phyloP scores from a whole-genome alignment of 2,329 filamentous ascomycete species.

The Stromatinia cepivora region DNA sequence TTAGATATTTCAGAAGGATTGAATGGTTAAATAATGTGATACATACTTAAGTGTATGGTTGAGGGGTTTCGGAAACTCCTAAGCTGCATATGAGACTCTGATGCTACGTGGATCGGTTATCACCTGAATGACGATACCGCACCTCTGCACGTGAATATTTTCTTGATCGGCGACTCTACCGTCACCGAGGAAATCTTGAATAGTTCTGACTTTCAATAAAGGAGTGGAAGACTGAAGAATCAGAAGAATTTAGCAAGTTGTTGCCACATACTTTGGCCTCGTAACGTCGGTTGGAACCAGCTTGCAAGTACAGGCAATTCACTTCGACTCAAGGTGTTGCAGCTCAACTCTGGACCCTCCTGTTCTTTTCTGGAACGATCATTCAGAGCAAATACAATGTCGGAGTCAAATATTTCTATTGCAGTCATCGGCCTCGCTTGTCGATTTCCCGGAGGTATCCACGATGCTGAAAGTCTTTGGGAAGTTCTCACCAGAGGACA shows the following conservation, averaged over 20 bases:
- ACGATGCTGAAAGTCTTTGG: slow-evolving; percentile 37
- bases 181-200: neutral
- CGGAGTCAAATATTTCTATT: slow-evolving; percentile 28
- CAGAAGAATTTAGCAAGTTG: neutral
- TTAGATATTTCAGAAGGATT: neutral
- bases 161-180: neutral
- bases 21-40: neutral
- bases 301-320: neutral
- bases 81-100: neutral
- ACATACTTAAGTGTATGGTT: neutral
- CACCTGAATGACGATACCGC: neutral
- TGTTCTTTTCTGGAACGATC: neutral
- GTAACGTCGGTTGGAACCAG: neutral
- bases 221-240: neutral
- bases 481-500: slow-evolving; percentile 66
- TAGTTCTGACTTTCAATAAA: neutral
- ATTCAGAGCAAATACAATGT: slow-evolving; percentile 27
- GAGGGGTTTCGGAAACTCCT: neutral
- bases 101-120: neutral
- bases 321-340: neutral
- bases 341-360: neutral
- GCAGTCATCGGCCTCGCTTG: slow-evolving; percentile 4
- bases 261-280: neutral
- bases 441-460: neutral
- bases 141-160: neutral